These are phyloP conservation scores for Lentinula raphanica DNA, from an alignment of 768 basidiomycete genomes.

Conservation along the genomic window DNA sequence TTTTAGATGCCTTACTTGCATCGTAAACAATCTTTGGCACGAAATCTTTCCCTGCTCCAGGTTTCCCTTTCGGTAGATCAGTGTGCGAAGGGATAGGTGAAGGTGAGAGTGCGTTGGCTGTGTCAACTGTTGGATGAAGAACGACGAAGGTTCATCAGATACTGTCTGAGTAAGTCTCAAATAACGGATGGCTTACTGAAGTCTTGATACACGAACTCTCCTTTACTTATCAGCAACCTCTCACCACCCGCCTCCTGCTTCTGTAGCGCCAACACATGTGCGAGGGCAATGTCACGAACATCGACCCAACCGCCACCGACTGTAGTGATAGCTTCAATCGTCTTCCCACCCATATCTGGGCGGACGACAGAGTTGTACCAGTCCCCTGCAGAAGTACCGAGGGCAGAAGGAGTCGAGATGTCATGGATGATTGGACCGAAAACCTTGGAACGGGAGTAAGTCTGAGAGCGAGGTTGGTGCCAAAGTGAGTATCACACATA, in stretches of 20 bases:
- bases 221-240: conserved; percentile 36
- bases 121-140: conserved; percentile 24
- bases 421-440: conserved; percentile 26
- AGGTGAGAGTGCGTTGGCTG: conserved; percentile 21
- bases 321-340: not conserved
- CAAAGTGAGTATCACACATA: conserved; percentile 12
- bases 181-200: conserved; percentile 22
- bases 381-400: conserved; percentile 22
- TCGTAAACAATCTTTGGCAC: conserved; percentile 20
- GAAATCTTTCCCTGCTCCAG: conserved; percentile 21
- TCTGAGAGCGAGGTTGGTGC: too few relatives aligned
- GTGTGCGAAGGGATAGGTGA: conserved; percentile 19
- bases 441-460: not conserved
- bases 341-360: conserved; percentile 6
- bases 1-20: conserved; percentile 20
- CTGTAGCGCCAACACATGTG: conserved; percentile 42
- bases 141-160: not conserved
- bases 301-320: conserved; percentile 27
- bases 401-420: conserved; percentile 16
- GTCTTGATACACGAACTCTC: conserved; percentile 28
- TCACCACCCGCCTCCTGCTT: conserved; percentile 41
- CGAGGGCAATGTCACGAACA: conserved; percentile 43
- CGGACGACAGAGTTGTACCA: conserved; percentile 24
- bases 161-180: not conserved
- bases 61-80: conserved; percentile 20